These are phyloP conservation scores for Hydrangea macrophylla DNA, from an alignment of 148 eudicot species.

Conservation along the genomic window DNA sequence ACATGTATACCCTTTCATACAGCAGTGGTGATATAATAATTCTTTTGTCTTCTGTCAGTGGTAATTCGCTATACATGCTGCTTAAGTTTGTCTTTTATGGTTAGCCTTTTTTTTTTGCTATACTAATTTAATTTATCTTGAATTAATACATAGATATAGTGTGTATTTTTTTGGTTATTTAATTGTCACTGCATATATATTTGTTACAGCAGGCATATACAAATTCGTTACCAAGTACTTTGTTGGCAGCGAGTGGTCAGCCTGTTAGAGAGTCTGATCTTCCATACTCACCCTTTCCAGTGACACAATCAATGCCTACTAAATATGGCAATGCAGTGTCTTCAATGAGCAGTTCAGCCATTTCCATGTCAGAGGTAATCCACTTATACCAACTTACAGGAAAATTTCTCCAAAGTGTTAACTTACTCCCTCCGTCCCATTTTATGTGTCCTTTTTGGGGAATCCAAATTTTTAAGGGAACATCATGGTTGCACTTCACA, in stretches of 20 bases:
- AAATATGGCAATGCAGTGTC: slow-evolving; percentile 56
- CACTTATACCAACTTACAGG: background rate
- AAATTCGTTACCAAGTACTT: slow-evolving; percentile 55
- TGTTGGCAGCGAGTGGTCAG: slow-evolving; percentile 63
- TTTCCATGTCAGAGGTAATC: slow-evolving; percentile 81
- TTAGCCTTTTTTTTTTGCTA: background rate
- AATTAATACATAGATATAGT: too few species aligned
- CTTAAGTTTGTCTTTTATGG: background rate
- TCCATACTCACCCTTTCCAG: slow-evolving; percentile 68
- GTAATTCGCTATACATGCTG: background rate
- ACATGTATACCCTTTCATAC: too few species aligned
- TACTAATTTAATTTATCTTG: background rate
- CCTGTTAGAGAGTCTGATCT: slow-evolving; percentile 71
- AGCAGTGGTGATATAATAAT: background rate
- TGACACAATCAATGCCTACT: slow-evolving; percentile 55
- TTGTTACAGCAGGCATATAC: slow-evolving; percentile 55
- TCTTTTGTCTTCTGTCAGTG: background rate
- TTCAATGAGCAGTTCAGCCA: slow-evolving; percentile 57
- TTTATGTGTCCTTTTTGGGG: too few species aligned
- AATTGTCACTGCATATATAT: slow-evolving; percentile 3
- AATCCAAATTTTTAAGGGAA: too few species aligned
- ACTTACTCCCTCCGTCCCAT: too few species aligned
- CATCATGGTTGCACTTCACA: too few species aligned
- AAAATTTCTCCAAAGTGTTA: background rate
- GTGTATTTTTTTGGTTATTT: background rate